Percentiles rank a stretch among this genome's conserved stretches.
Conservation (phyloP, 1,284 basidiomycete species). For the Austroboletus niveus region DNA sequence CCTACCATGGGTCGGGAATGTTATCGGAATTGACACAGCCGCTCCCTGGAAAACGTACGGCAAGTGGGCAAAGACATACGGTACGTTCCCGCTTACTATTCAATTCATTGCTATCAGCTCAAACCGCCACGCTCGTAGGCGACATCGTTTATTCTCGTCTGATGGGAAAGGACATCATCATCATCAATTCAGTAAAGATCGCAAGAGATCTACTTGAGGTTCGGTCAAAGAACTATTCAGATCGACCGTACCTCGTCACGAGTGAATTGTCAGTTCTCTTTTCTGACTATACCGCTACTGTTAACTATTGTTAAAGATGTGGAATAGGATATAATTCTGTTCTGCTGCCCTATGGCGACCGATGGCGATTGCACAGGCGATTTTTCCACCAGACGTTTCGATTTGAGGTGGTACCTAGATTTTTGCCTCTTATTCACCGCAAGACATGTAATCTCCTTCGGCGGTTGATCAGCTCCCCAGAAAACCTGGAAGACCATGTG, state of each 20-base stretch:
- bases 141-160: background rate
- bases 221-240: background rate
- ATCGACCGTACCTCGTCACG: background rate
- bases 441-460: slow-evolving; percentile 2
- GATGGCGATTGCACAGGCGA: slow-evolving; percentile 11
- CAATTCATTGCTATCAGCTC: background rate
- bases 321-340: slow-evolving; percentile 3
- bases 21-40: too few relatives aligned
- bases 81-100: background rate
- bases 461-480: background rate
- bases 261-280: background rate
- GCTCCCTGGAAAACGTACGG: background rate
- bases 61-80: background rate
- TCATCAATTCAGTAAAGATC: background rate
- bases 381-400: slow-evolving; percentile 13
- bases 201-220: background rate
- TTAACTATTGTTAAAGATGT: background rate
- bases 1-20: background rate
- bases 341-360: slow-evolving; percentile 1
- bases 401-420: background rate
- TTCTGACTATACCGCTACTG: background rate
- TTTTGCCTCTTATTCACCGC: background rate
- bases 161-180: background rate
- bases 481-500: background rate
- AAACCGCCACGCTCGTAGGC: background rate